A percentile compares a stretch with the other conserved stretches of the same genome.
phyloP scores from a whole-genome alignment of 495 filamentous ascomycete genomes.

The Staphylotrichum tortipilum region DNA sequence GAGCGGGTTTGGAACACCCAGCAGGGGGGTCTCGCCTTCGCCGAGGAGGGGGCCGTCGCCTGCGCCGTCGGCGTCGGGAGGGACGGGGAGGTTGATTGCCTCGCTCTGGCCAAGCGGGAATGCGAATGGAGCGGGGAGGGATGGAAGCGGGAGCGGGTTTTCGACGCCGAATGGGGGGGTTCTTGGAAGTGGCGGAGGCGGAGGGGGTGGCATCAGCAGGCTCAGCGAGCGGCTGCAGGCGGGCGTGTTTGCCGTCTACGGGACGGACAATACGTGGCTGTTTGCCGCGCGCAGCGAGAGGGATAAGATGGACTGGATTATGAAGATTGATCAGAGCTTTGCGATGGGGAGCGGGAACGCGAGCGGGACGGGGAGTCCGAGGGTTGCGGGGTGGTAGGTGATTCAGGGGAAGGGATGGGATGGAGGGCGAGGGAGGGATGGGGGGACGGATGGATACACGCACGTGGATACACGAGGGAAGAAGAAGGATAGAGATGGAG shows the following conservation, averaged over 20 bases:
- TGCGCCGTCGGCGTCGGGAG: too few species aligned
- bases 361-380: constrained; percentile 9
- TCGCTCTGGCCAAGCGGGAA: too few species aligned
- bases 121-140: too few species aligned
- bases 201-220: constrained; percentile 25
- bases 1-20: neutral
- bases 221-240: constrained; percentile 48
- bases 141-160: too few species aligned
- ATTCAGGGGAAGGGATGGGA: neutral
- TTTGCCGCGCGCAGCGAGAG: constrained; percentile 80
- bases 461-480: too few species aligned
- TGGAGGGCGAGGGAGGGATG: neutral
- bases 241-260: constrained; percentile 89
- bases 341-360: constrained; percentile 18
- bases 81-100: too few species aligned
- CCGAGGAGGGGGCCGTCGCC: too few species aligned
- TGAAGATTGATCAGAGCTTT: constrained; percentile 59
- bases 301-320: constrained; percentile 92
- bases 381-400: neutral
- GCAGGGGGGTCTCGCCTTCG: too few species aligned
- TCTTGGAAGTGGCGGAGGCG: constrained; percentile 2
- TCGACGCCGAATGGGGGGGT: neutral
- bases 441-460: neutral
- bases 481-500: too few species aligned
- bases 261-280: constrained; percentile 84